Evolutionary conservation across 495 filamentous ascomycete species (phyloP), one percentile per base, ranked within the genome.

Genomic region (Neurospora sp.): DNA sequence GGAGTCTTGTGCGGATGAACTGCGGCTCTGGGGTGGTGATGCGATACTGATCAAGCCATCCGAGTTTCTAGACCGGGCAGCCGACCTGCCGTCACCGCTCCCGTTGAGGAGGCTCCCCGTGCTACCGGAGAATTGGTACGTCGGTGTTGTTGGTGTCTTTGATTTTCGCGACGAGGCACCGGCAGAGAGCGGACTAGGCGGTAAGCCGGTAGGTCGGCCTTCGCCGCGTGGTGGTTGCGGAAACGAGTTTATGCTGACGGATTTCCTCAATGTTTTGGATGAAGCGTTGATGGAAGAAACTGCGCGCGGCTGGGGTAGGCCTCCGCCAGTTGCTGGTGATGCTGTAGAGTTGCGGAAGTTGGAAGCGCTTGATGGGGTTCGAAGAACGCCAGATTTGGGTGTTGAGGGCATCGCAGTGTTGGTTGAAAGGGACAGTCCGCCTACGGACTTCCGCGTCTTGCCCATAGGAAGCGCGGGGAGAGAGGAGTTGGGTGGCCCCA

Each of bases 241-340:
- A 78, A 97, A 97, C 1, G 93, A 89, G 71, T 93, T 93, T 74
- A 97, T 96, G 81, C 93, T 97, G 73, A 96, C 91, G 0, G 91
- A 92, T 77, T 93, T 93, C 73, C 94, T 88, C 71, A 97, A 77
- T n/a, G 87, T 88, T 77, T 88, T 93, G 9, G 85, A 81, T 9
- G 88, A 82, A 10, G 86, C 83, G 71, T 86, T 88, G 59, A 84
- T 72, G 9, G 80, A 83, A 53, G 86, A 84, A 0, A 86, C 81
- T 9, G 86, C 80, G 72, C 82, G 85, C 1, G 87, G 84, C 65
- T 85, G 83, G 5, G 84, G 84, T 22, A 90, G 83, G 42, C 42
- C 42, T 12, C 87, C 79, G 10, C 85, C 79, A 1, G 83, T 45
- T 45, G 42, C 78, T 16, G 83, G 87, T 18, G 83, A 84, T 16